phyloP scores from a whole-genome alignment of 2,329 filamentous ascomycete genomes.

The Pseudogymnoascus sp. region DNA sequence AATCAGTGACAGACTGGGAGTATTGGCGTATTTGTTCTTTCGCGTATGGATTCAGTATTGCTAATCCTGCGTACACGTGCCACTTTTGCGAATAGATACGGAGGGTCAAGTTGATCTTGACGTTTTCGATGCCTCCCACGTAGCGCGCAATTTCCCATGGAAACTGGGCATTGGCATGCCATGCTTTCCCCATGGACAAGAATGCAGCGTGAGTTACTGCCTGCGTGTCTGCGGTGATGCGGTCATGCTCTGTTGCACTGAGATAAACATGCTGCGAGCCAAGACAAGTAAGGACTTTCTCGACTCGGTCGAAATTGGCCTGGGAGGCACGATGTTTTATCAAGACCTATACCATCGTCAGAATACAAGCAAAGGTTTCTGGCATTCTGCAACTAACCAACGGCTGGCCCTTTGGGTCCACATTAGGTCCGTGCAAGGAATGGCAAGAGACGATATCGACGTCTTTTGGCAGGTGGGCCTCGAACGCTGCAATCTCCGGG shows the following conservation, averaged over 20 bases:
- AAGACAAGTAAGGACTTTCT: slow-evolving; percentile 73
- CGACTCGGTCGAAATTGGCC: slow-evolving; percentile 66
- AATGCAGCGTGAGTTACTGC: slow-evolving; percentile 97
- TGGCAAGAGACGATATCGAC: slow-evolving; percentile 94
- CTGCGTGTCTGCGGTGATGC: slow-evolving; percentile 96
- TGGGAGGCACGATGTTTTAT: slow-evolving; percentile 87
- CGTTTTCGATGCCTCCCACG: slow-evolving; percentile 94
- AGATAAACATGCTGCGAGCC: slow-evolving; percentile 81
- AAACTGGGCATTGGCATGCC: slow-evolving; percentile 91
- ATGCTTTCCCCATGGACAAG: slow-evolving; percentile 93
- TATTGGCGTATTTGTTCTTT: slow-evolving; percentile 92
- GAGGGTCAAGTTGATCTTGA: slow-evolving; percentile 96
- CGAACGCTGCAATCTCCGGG: slow-evolving; percentile 89
- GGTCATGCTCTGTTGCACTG: slow-evolving; percentile 79
- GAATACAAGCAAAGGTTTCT: neutral
- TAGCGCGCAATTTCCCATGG: slow-evolving; percentile 97
- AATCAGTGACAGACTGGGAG: slow-evolving; percentile 79
- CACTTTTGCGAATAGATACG: slow-evolving; percentile 98
- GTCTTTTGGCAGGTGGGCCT: slow-evolving; percentile 76
- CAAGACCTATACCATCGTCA: slow-evolving; percentile 44
- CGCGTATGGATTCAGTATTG: slow-evolving; percentile 91
- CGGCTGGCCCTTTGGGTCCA: slow-evolving; percentile 82
- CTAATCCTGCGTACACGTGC: slow-evolving; percentile 97
- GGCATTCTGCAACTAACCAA: slow-evolving; percentile 46
- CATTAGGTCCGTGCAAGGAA: slow-evolving; percentile 86